phyloP scores from a whole-genome alignment of 441 rosid genomes.

The Lepidium campestre region DNA sequence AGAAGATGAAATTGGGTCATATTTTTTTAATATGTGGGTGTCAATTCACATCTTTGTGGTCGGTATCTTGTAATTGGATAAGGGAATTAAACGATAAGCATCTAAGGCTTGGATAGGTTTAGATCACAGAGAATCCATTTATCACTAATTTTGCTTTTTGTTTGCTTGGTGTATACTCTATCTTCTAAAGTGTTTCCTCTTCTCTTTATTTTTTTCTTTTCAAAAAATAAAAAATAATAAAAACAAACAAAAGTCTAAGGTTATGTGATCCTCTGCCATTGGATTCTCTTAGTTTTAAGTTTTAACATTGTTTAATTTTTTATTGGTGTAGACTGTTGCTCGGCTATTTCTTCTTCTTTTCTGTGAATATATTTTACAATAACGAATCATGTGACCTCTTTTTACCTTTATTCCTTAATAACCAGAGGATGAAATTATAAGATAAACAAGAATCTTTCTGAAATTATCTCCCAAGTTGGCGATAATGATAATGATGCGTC shows the following conservation, averaged over 20 bases:
- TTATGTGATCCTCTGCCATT: conserved; percentile 6
- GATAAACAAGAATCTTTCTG: conserved; percentile 12
- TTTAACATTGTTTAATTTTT: background rate
- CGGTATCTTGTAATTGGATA: conserved; percentile 8
- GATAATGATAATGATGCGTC: background rate
- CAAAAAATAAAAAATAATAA: background rate
- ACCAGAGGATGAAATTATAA: conserved; percentile 12
- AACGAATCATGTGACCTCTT: conserved; percentile 7
- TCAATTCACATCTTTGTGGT: conserved; percentile 1
- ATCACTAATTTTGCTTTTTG: conserved; percentile 1
- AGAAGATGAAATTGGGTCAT: background rate
- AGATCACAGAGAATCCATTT: background rate
- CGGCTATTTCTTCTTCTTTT: background rate
- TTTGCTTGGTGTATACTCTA: conserved; percentile 17
- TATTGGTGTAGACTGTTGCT: background rate
- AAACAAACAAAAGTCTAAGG: background rate
- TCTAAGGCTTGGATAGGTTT: background rate
- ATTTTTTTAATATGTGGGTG: background rate
- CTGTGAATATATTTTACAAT: background rate
- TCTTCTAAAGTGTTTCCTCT: background rate
- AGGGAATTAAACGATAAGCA: background rate
- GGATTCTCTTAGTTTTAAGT: background rate
- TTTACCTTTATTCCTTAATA: conserved; percentile 8
- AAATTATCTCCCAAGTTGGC: background rate
- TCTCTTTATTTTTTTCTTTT: background rate